Conservation (phyloP, 768 basidiomycete species). For the Udeniomyces megalosporus region DNA sequence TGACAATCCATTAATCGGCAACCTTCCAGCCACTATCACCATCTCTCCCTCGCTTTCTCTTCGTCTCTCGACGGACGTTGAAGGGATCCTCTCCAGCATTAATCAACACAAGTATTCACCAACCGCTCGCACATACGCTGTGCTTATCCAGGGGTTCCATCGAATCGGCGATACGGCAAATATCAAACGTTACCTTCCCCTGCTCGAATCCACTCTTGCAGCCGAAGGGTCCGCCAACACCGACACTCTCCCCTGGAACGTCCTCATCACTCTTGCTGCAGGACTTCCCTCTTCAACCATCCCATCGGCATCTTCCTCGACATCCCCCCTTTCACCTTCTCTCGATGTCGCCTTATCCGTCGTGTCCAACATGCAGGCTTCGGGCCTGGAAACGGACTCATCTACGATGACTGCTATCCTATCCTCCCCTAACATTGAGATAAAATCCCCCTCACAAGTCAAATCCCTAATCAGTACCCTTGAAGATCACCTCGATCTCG, state of each 20-base stretch:
- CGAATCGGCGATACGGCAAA: not conserved
- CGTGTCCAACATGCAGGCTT: not conserved
- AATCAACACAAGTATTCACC: not conserved
- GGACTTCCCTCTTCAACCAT: not conserved
- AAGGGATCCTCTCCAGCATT: not conserved
- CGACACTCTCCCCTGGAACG: not conserved
- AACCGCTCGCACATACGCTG: not conserved
- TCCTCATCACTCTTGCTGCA: not conserved
- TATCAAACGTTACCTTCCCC: not conserved
- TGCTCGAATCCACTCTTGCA: not conserved
- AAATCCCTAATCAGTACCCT: no score
- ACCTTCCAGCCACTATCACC: not conserved
- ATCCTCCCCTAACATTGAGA: no score
- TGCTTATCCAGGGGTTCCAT: constrained; percentile 1
- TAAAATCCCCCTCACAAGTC: no score
- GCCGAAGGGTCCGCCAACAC: not conserved
- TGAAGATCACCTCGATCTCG: no score
- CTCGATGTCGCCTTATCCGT: no score
- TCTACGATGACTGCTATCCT: no score
- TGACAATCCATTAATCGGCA: not conserved
- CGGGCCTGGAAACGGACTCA: not conserved
- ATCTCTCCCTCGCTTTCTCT: not conserved
- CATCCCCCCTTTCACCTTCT: no score
- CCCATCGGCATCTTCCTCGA: no score
- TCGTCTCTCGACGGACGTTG: not conserved